These are phyloP conservation scores for Pichia sp. DNA, from an alignment of 1,139 yeast species.

Conservation along the genomic window DNA sequence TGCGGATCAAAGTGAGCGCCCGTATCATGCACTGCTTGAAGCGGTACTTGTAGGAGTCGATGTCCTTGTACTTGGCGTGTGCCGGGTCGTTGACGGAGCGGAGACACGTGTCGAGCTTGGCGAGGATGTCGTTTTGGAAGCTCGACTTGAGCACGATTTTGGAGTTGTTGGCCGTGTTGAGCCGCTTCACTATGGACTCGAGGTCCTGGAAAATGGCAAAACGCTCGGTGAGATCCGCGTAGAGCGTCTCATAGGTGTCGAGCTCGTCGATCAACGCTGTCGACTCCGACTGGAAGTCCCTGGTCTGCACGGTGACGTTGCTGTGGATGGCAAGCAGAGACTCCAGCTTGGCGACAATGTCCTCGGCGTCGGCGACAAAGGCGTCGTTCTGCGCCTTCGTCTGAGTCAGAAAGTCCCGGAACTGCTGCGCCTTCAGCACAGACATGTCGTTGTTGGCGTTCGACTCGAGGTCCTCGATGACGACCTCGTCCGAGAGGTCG, in stretches of 20 bases:
- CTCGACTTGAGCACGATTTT: constrained; percentile 57
- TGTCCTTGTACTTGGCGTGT: constrained; percentile 59
- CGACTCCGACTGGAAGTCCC: constrained; percentile 59
- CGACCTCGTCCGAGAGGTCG: constrained; percentile 34
- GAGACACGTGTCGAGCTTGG: constrained; percentile 58
- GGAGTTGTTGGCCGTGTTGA: constrained; percentile 62
- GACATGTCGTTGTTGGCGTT: constrained; percentile 27
- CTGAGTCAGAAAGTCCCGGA: constrained; percentile 40
- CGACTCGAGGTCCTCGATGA: constrained; percentile 32
- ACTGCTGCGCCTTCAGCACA: constrained; percentile 34
- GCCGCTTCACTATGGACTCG: constrained; percentile 62
- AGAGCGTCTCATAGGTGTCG: constrained; percentile 41
- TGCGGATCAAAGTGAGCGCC: constrained; percentile 70
- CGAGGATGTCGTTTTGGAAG: constrained; percentile 50
- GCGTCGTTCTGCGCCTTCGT: constrained; percentile 32
- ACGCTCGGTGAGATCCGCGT: constrained; percentile 48
- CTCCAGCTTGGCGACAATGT: constrained; percentile 41
- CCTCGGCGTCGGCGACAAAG: constrained; percentile 41
- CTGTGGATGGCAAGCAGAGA: constrained; percentile 48
- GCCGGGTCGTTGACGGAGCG: constrained; percentile 40
- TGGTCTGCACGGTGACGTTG: constrained; percentile 56
- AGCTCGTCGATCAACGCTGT: constrained; percentile 52
- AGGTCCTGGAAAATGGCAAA: constrained; percentile 64
- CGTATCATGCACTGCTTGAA: constrained; percentile 85
- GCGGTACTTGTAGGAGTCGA: constrained; percentile 65